Conservation (phyloP, 1,139 yeast genomes). For the Yamadazyma mexicana region DNA sequence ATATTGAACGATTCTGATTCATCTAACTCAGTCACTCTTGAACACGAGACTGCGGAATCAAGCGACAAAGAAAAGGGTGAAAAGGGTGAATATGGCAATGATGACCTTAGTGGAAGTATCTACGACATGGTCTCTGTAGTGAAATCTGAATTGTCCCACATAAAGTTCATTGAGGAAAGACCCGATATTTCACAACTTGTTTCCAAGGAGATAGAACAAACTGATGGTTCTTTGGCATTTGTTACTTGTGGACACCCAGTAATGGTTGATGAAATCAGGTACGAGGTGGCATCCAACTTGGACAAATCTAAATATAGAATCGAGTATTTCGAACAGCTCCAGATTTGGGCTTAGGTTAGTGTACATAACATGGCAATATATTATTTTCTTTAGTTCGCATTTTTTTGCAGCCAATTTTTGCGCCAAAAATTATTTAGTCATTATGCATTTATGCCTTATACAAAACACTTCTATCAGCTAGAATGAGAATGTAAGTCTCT, state of each 20-base stretch:
- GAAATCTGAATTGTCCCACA: constrained; percentile 20
- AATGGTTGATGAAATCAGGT: constrained; percentile 34
- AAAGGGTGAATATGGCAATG: constrained; percentile 2
- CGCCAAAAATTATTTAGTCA: too few relatives aligned
- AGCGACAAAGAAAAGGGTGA: constrained; percentile 10
- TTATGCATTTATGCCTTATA: too few relatives aligned
- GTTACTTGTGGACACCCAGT: constrained; percentile 39
- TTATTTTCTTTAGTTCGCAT: too few relatives aligned
- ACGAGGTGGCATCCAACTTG: constrained; percentile 23
- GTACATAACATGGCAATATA: too few relatives aligned
- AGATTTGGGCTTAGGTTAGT: constrained; percentile 27
- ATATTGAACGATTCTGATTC: constrained; percentile 14
- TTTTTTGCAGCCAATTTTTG: too few relatives aligned
- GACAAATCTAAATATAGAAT: constrained; percentile 21
- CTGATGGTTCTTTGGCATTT: constrained; percentile 31
- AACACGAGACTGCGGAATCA: constrained; percentile 16
- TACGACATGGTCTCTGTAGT: constrained; percentile 7
- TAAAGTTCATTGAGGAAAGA: constrained; percentile 30
- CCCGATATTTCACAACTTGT: constrained; percentile 28
- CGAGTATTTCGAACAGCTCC: constrained; percentile 30
- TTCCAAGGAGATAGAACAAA: constrained; percentile 20
- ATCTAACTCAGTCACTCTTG: constrained; percentile 10
- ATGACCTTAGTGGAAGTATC: constrained; percentile 8
- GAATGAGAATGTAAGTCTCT: constrained; percentile 60
- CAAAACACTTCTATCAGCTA: too few relatives aligned